Evolutionary conservation across 1,284 basidiomycete genomes (phyloP), one percentile per base, ranked within the genome.

Genomic region (Mycena sp.): DNA sequence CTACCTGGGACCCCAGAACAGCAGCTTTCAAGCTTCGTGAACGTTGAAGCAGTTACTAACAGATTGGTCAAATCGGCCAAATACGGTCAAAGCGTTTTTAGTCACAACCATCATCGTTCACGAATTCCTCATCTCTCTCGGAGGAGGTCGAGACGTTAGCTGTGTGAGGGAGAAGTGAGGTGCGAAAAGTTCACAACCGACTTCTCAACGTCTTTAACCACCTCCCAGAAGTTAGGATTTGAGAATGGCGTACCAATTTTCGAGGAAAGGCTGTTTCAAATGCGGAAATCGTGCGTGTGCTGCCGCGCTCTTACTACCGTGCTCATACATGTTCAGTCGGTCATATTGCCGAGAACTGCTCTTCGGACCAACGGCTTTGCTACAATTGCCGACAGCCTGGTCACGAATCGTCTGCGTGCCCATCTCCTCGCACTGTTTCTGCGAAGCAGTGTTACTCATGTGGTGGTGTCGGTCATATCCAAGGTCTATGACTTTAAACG

Each of bases 341-440:
- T 54, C 94, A 96, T 79, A 92, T 95, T 73, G 94, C 94, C 70
- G 94, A 94, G 82, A 91, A 90, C 73, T 96, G 94, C 77, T 86
- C 92, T 58, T 93, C 92, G 67, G 90, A 92, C 71, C 87, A 91
- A 75, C 88, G 93, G 69, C 86, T 96, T 64, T 96, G 94, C 82
- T 96, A 95, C 82, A 96, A 96, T 77, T 96, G 94, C 77, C 88
- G 91, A 70, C 90, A 67, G 49, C 92, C 93, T 16, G 94, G 94
- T 25, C 95, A 96, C 74, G 94, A 96, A 80, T 94, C 92, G 38
- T 90, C 90, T 65, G 88, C 90, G 63, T 97, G 95, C 77, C 92
- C 94, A 46, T 88, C 88, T 71, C 94, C 94, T 52, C 87, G 93
- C 68, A 91, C 88, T 26, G 81, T 82, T 51, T 77, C 81, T 46